Evolutionary conservation across 2,329 filamentous ascomycete genomes (phyloP).

Genomic region (Nemania abortiva): DNA sequence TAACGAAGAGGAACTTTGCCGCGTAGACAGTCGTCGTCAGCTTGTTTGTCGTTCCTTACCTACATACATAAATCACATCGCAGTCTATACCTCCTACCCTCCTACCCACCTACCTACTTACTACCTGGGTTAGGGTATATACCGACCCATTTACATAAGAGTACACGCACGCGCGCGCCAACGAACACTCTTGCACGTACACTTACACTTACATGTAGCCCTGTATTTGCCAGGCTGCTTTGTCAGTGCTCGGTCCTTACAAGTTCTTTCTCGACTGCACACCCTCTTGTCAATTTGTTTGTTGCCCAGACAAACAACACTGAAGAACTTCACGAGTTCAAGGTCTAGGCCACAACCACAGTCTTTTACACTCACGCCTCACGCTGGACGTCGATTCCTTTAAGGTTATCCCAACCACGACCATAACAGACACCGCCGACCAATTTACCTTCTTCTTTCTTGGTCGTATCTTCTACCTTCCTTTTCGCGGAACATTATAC

Average conservation of each 20-base stretch:
- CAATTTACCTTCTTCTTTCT: constrained; percentile 5
- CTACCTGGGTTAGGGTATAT: background rate
- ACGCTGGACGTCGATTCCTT: constrained; percentile 24
- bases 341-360: constrained; percentile 34
- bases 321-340: constrained; percentile 5
- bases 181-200: background rate
- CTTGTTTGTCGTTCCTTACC: constrained; percentile 50
- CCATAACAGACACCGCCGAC: background rate
- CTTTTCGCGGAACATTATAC: constrained; percentile 18
- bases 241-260: constrained; percentile 18
- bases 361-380: constrained; percentile 36
- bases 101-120: constrained; percentile 8
- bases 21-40: background rate
- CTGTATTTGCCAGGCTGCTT: constrained; percentile 26
- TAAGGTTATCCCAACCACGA: constrained; percentile 10
- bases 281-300: constrained; percentile 37
- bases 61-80: constrained; percentile 8
- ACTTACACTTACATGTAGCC: background rate
- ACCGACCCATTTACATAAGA: background rate
- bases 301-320: constrained; percentile 25
- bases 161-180: background rate
- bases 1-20: constrained; percentile 18
- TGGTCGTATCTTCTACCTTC: constrained; percentile 25
- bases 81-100: background rate
- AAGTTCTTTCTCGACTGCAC: constrained; percentile 34